Base-by-base conservation (phyloP, 2,329 filamentous ascomycete species). In the Cytospora mali region DNA sequence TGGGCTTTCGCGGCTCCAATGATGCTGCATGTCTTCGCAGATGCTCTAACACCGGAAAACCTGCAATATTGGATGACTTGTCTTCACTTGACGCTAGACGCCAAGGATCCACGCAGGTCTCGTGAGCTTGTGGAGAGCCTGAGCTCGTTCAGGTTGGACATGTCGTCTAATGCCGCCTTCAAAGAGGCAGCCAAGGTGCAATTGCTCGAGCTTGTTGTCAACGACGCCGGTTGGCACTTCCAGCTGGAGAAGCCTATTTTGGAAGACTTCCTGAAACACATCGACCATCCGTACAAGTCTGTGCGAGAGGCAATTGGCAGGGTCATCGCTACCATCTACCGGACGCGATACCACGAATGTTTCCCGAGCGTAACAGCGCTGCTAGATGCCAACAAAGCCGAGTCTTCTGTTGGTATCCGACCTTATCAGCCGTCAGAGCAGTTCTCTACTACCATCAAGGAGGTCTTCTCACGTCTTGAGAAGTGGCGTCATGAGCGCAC, bases 161-260 rank as follows among this genome's bases (percentile, higher is more conserved):
- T 98, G 89, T 82, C 86, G 6, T 97, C 94, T 0, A 97, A 98
- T 72, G 95, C 96, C 4, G 95, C 95, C 0, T 99, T 99, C 83
- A 99, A 99, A 75, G 96, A 99, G 74, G 97, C 94, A 61, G 96
- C 94, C 29, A 97, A 98, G 79, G 92, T 99, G 18, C 89, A 95
- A 68, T 80, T 99, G 31, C 81, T 99, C 21, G 92, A 97, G 69
- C 92, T 96, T 68, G 85, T 91, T 66, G 90, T 99, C 64, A 88
- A 88, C 51, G 93, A 97, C 70, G 86, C 88, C 39, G 95, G 95
- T 1, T 99, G 96, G 95, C 95, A 99, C 75, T 99, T 97, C 81
- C 92, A 92, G 66, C 81, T 92, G 13, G 92, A 96, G 69, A 87
- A 92, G 76, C 93, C 93, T 0, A 94, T 99, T 56, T 79, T 97